A percentile compares a stretch with the other conserved stretches of the same genome.
phyloP scores from a whole-genome alignment of 805 yeast species.

The Pichia gijzeniarum region DNA sequence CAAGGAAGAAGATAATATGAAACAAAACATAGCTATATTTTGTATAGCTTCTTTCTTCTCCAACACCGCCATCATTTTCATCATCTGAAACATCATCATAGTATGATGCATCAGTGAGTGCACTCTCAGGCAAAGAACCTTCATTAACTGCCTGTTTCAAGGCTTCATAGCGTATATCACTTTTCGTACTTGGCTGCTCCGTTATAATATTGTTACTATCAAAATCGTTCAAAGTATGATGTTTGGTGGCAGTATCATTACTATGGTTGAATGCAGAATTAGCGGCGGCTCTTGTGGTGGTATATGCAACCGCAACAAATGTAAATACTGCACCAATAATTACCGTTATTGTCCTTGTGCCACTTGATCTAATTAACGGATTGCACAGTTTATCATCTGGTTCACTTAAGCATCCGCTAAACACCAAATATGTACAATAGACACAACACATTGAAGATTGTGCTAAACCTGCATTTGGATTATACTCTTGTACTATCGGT shows the following conservation, averaged over 20 bases:
- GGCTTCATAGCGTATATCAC: slow-evolving; percentile 80
- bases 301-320: slow-evolving; percentile 90
- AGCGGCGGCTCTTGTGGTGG: slow-evolving; percentile 95
- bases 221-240: slow-evolving; percentile 16
- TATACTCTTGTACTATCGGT: slow-evolving; percentile 81
- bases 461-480: slow-evolving; percentile 94
- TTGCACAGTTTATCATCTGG: slow-evolving; percentile 93
- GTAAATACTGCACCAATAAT: slow-evolving; percentile 91
- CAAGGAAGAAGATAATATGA: slow-evolving; percentile 87
- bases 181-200: slow-evolving; percentile 46
- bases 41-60: slow-evolving; percentile 56
- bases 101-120: slow-evolving; percentile 63
- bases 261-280: slow-evolving; percentile 54
- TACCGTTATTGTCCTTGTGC: slow-evolving; percentile 84
- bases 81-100: slow-evolving; percentile 32
- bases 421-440: slow-evolving; percentile 84
- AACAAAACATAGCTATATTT: slow-evolving; percentile 82
- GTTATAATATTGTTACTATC: slow-evolving; percentile 25
- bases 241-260: slow-evolving; percentile 12
- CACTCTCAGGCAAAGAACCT: slow-evolving; percentile 92
- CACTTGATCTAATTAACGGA: slow-evolving; percentile 82
- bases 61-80: slow-evolving; percentile 36
- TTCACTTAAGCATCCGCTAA: slow-evolving; percentile 92
- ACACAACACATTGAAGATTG: slow-evolving; percentile 94
- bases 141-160: slow-evolving; percentile 92